Base-by-base conservation (phyloP, 768 basidiomycete genomes). In the Leccinum boreale region DNA sequence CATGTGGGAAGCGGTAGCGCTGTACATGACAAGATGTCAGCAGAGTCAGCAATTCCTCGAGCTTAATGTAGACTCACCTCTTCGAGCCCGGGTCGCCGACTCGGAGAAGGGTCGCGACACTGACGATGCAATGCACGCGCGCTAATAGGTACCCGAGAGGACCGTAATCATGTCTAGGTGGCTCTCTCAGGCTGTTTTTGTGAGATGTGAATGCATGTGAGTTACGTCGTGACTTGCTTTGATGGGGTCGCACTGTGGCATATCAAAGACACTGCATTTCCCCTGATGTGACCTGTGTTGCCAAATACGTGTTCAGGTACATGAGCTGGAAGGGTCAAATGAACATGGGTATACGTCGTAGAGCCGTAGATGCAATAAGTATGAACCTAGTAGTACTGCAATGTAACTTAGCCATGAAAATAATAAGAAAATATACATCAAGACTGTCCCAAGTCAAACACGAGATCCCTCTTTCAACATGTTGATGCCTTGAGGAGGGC, bases 381-480 rank as follows among this genome's bases (percentile, higher is more conserved):
- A 28, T 26, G 55, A 56, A 36, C 47, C 33, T 33, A 33, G 33
- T 49, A 55, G 28, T 53, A 35, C 24, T 46, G 50, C 17, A 36
- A 42, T 48, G 24, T 61, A 58, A 54, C 31, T 50, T 56, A 35
- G 36, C n/a, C 49, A 6, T 53, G 47, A 54, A 14, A 23, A 47
- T 23, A n/a, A 29, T 56, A 56, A 53, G 51, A 59, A 55, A 47
- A 65, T 36, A 51, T 52, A 49, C 3, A n/a, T 56, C 33, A 14
- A 7, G 26, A 21, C n/a, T 50, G 49, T 21, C 29, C 57, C 36
- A 52, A 26, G 53, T 54, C 57, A 50, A 53, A 46, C 10, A 48
- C 47, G 26, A 29, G 49, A 46, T 28, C 58, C 63, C 56, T 62
- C 66, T 48, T 49, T 39, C 55, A 62, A 50, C 12, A 29, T n/a